phyloP scores from a whole-genome alignment of 2,329 filamentous ascomycete species.

The Calycina marina region DNA sequence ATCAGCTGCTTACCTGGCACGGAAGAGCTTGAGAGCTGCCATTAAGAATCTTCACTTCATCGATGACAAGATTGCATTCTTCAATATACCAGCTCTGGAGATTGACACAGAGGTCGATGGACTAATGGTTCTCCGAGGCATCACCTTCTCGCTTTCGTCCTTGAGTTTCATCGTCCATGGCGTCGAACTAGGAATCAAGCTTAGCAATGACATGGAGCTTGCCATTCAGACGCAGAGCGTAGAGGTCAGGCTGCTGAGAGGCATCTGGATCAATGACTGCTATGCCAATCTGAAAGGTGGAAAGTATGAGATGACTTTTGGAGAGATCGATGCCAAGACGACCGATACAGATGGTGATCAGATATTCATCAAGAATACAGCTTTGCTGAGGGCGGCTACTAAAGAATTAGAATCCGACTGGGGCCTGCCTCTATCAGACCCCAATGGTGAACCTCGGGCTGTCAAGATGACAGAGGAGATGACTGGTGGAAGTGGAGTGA shows the following conservation, averaged over 20 bases:
- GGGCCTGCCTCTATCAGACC: too few relatives aligned
- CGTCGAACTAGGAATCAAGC: slow-evolving; percentile 36
- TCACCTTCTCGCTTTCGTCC: slow-evolving; percentile 34
- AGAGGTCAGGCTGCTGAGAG: slow-evolving; percentile 31
- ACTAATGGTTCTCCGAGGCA: slow-evolving; percentile 34
- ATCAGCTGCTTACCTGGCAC: neutral
- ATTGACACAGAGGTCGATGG: slow-evolving; percentile 39
- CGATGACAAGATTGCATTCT: slow-evolving; percentile 32
- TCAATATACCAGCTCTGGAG: slow-evolving; percentile 30
- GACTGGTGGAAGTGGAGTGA: too few relatives aligned
- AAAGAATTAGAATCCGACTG: too few relatives aligned
- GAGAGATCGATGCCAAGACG: slow-evolving; percentile 23
- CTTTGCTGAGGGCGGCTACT: slow-evolving; percentile 29
- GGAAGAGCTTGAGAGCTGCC: neutral
- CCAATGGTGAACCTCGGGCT: too few relatives aligned
- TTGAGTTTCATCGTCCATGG: slow-evolving; percentile 36
- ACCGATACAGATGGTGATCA: slow-evolving; percentile 25
- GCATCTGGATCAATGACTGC: slow-evolving; percentile 35
- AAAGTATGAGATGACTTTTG: slow-evolving; percentile 35
- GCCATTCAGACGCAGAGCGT: slow-evolving; percentile 35
- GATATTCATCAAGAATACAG: slow-evolving; percentile 29
- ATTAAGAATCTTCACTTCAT: slow-evolving; percentile 31
- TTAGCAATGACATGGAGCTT: slow-evolving; percentile 36
- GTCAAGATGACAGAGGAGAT: too few relatives aligned
- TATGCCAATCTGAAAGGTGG: slow-evolving; percentile 40